Base-by-base conservation (phyloP, 2,329 filamentous ascomycete species). In the Annulohypoxylon truncatum region DNA sequence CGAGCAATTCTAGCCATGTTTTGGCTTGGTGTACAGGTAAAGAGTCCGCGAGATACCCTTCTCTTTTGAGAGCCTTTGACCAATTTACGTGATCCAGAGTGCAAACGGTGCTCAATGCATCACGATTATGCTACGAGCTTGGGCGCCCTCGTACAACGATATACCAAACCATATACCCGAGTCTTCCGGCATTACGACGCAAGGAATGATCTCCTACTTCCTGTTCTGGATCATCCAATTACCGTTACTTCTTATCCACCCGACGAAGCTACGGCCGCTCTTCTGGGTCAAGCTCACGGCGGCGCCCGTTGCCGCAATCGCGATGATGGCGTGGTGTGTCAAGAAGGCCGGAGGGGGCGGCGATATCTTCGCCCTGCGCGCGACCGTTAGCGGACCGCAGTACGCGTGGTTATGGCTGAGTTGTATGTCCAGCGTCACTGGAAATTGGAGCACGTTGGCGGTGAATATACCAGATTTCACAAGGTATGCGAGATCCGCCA, bases 301-400 rank as follows among this genome's bases (percentile, higher is more conserved):
- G 2, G 83, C 89, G 9, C 88, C 87, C 1, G 78, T 86, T n/a
- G 83, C 85, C 1, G 88, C 87, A 73, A 81, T 90, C 62, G 86
- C 85, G 1, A 89, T 88, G 20, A 80, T 91, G 72, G 85, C 88
- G 47, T 91, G 88, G 88, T 84, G 84, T 3, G 83, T 90, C 64
- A 82, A 84, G 3, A 85, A 86, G 53, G 84, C 85, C 2, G 84
- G 85, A 18, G 84, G 84, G n/a, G 81, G 84, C 12, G 79, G 79
- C 20, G 77, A 78, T 22, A 78, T 81, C 31, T 80, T 79, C 46
- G 64, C 72, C n/a, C 74, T 77, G 28, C 63, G 56, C 9, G 74
- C 79, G 40, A 73, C 74, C 1, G 75, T 73, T 5, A 63, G 55
- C 15, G 85, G 85, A 0, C 80, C 80, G 15, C 77, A 80, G 35